phyloP scores from a whole-genome alignment of 371 early-diverging fungal genomes.

The Mortierella sp. region DNA sequence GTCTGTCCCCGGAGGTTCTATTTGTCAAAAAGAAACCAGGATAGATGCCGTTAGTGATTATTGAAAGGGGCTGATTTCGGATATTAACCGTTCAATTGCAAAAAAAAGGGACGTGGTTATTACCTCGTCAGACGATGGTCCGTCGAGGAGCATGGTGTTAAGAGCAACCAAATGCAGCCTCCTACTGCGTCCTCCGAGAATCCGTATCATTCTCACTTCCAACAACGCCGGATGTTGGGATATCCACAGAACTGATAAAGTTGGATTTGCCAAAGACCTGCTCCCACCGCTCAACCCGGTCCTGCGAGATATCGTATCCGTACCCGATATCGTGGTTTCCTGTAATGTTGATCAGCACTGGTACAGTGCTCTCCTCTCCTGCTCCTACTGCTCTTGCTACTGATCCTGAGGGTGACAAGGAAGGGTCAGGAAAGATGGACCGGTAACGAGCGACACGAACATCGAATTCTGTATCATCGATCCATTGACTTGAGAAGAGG shows the following conservation, averaged over 20 bases:
- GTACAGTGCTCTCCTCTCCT: constrained; percentile 9
- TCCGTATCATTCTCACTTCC: not conserved
- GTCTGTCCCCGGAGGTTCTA: constrained; percentile 56
- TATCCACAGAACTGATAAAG: constrained; percentile 31
- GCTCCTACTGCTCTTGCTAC: not conserved
- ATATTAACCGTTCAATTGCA: not conserved
- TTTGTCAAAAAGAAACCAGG: not conserved
- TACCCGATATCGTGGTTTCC: constrained; percentile 75
- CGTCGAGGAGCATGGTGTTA: constrained; percentile 68
- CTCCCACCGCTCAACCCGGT: constrained; percentile 61
- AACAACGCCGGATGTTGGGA: not conserved
- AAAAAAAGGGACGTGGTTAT: constrained; percentile 6
- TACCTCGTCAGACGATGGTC: constrained; percentile 59
- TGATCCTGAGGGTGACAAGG: constrained; percentile 8
- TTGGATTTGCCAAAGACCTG: constrained; percentile 64
- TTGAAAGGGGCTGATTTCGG: not conserved
- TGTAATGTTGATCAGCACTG: constrained; percentile 59
- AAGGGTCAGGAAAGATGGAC: constrained; percentile 58
- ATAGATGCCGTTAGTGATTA: not conserved
- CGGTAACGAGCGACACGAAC: constrained; percentile 61
- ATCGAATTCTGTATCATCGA: constrained; percentile 62
- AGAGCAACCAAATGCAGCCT: constrained; percentile 56
- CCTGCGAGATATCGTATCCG: constrained; percentile 61
- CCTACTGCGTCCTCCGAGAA: constrained; percentile 10
- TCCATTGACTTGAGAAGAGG: constrained; percentile 70